Conservation (phyloP, 2,329 filamentous ascomycete genomes). For the Tolypocladium nubicola region DNA sequence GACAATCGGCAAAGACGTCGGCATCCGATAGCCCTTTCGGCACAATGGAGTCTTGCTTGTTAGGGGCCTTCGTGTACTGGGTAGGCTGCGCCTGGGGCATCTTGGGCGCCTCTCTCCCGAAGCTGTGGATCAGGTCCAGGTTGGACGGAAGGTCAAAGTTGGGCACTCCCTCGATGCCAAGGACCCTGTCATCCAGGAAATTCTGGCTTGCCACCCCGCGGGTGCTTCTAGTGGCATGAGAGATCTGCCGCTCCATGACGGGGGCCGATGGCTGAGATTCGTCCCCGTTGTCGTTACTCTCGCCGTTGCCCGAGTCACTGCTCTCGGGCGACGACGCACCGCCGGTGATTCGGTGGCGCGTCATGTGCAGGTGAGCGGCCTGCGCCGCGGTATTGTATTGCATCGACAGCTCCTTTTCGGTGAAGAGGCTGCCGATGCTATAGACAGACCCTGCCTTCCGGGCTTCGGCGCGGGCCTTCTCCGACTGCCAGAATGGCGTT, state of each 20-base stretch:
- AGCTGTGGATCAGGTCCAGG: constrained; percentile 42
- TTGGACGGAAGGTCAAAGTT: constrained; percentile 50
- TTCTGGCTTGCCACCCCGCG: constrained; percentile 43
- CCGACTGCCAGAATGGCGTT: constrained; percentile 52
- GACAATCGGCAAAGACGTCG: constrained; percentile 43
- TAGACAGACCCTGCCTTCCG: constrained; percentile 50
- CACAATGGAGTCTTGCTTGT: constrained; percentile 44
- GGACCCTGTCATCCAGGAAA: constrained; percentile 45
- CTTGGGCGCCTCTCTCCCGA: constrained; percentile 38
- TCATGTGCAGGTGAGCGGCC: constrained; percentile 50
- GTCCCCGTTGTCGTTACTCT: constrained; percentile 38
- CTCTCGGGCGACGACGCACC: constrained; percentile 38
- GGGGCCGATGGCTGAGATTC: constrained; percentile 38
- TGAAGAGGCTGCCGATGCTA: constrained; percentile 60
- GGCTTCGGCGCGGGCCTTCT: constrained; percentile 41
- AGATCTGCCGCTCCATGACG: constrained; percentile 53
- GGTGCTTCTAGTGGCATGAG: constrained; percentile 54
- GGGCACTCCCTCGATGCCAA: constrained; percentile 49
- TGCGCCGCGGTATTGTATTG: constrained; percentile 53
- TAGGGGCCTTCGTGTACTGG: constrained; percentile 48
- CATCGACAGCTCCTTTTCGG: constrained; percentile 57
- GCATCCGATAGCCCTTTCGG: constrained; percentile 39
- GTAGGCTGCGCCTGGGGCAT: constrained; percentile 46
- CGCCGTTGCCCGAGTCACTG: constrained; percentile 41
- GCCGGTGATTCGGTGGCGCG: constrained; percentile 46